phyloP scores from a whole-genome alignment of 305 asterid genomes.

The Petunia hybrid region DNA sequence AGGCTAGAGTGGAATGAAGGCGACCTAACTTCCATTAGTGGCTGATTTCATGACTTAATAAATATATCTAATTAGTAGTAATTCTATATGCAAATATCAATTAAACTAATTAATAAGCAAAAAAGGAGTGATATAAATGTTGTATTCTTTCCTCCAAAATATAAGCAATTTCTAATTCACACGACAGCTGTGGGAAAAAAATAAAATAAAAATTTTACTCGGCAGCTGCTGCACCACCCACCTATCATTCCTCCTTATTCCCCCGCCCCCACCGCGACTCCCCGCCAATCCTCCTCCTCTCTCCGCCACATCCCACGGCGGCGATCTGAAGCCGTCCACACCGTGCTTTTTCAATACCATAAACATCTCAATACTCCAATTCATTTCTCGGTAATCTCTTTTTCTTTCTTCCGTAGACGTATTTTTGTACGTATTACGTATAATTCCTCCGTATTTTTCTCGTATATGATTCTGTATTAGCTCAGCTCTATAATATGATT shows the following conservation, averaged over 20 bases:
- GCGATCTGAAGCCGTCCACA: not conserved
- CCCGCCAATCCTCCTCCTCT: not conserved
- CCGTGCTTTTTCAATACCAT: not conserved
- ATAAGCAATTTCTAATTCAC: not conserved
- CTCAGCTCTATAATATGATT: slow-evolving; percentile 3
- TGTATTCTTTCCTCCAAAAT: not conserved
- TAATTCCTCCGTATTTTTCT: not conserved
- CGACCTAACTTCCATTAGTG: too few species aligned
- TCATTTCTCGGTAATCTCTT: not conserved
- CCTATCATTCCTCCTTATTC: not conserved
- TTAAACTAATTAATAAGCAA: too few species aligned
- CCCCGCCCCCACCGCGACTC: not conserved
- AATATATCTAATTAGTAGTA: too few species aligned
- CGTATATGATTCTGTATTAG: not conserved
- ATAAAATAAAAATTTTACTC: not conserved
- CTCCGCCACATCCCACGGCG: not conserved
- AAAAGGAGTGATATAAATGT: not conserved
- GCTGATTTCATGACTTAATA: too few species aligned
- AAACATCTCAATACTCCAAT: not conserved
- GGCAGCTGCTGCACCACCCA: not conserved
- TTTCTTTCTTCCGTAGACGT: not conserved
- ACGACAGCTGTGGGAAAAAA: not conserved
- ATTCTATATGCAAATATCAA: too few species aligned
- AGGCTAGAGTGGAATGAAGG: too few species aligned
- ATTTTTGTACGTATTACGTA: slow-evolving; percentile 15